A percentile compares a stretch with the other conserved stretches of the same genome.
Conservation (phyloP, 345 rosid species). For the Isatis tinctoria region DNA sequence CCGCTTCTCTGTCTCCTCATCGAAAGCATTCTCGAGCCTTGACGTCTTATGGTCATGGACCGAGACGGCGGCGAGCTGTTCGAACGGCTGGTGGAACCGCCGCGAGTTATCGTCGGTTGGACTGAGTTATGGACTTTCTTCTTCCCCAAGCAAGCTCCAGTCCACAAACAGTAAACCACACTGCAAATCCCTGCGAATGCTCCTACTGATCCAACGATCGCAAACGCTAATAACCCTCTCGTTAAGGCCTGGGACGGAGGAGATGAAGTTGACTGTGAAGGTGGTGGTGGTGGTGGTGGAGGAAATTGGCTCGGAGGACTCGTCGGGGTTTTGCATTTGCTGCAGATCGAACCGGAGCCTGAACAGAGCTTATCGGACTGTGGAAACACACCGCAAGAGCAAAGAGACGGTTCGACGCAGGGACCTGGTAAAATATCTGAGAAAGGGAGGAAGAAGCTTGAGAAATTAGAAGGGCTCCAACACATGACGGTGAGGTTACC, state of each 20-base stretch:
- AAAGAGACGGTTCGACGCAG: constrained; percentile 47
- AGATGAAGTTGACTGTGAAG: background rate
- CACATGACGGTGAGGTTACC: constrained; percentile 48
- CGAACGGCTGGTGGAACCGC: constrained; percentile 49
- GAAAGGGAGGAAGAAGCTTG: constrained; percentile 36
- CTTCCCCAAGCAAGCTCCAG: constrained; percentile 68
- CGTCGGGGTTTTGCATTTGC: constrained; percentile 22
- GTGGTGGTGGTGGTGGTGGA: background rate
- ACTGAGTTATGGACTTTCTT: constrained; percentile 91
- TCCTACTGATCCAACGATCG: constrained; percentile 73
- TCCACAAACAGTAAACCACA: constrained; percentile 65
- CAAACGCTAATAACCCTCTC: constrained; percentile 64
- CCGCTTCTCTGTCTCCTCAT: constrained; percentile 96
- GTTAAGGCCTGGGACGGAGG: constrained; percentile 40
- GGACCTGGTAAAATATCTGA: constrained; percentile 64
- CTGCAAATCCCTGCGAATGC: constrained; percentile 56
- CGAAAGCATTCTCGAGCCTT: constrained; percentile 52
- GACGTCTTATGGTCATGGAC: constrained; percentile 69
- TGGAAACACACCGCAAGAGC: constrained; percentile 45
- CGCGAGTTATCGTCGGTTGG: constrained; percentile 80
- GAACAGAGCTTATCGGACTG: constrained; percentile 47
- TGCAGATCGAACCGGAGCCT: constrained; percentile 54
- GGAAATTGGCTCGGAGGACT: constrained; percentile 7
- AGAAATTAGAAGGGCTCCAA: constrained; percentile 50
- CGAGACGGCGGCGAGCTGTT: constrained; percentile 57